These are phyloP conservation scores for Escallonia rubra DNA, from an alignment of 129 eudicot genomes.

Conservation along the genomic window DNA sequence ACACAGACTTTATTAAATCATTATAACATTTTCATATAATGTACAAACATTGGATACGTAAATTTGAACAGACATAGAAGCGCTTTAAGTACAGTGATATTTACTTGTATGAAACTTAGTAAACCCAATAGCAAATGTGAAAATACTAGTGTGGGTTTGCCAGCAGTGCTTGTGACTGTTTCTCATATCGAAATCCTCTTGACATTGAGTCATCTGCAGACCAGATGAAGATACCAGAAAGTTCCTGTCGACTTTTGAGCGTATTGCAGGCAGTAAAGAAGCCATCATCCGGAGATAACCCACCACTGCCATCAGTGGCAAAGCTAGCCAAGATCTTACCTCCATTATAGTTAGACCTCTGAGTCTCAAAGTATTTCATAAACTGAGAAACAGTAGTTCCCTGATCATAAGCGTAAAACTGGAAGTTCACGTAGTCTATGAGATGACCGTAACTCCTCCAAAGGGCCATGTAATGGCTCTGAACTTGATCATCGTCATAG, in stretches of 20 bases:
- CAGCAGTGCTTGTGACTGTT: slow-evolving; percentile 13
- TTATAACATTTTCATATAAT: too few species aligned
- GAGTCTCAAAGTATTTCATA: slow-evolving; percentile 13
- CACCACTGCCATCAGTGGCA: slow-evolving; percentile 9
- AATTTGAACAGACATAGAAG: too few species aligned
- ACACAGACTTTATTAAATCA: too few species aligned
- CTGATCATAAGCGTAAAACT: slow-evolving; percentile 23
- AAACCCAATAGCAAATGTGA: too few species aligned
- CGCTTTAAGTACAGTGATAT: too few species aligned
- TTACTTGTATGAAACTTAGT: too few species aligned
- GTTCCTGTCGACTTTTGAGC: slow-evolving; percentile 3
- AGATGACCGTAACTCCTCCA: slow-evolving; percentile 23
- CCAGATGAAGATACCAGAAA: slow-evolving; percentile 35
- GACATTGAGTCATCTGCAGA: slow-evolving; percentile 32
- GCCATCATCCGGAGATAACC: slow-evolving; percentile 19
- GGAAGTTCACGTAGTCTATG: slow-evolving; percentile 33
- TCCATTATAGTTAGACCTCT: slow-evolving; percentile 15
- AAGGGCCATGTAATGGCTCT: slow-evolving; percentile 17
- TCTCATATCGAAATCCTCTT: slow-evolving; percentile 16
- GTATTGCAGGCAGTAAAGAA: slow-evolving; percentile 16
- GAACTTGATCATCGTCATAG: slow-evolving; percentile 19
- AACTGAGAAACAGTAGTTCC: slow-evolving; percentile 10
- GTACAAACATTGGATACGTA: too few species aligned
- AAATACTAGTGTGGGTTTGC: neutral
- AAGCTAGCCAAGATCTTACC: slow-evolving; percentile 24